Evolutionary conservation across 208 protist species (phyloP), one percentile per base, ranked within the genome.

Genomic region (Trypanosoma vivax): DNA sequence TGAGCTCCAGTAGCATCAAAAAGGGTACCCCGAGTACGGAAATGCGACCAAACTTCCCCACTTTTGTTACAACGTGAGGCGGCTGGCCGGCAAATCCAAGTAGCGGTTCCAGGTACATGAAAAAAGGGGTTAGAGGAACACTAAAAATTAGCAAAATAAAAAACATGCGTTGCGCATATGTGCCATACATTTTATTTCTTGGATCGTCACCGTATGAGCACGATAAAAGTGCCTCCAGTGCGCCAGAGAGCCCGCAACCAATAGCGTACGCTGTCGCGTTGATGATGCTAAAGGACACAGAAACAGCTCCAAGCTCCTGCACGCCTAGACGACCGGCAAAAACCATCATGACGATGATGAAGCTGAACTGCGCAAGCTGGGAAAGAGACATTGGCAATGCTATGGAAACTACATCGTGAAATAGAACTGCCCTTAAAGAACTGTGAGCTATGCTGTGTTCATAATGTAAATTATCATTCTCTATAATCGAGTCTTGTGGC

Each of bases 261-360:
- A 92, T 84, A 14, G 85, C 85, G 48, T 88, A 90, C 23, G 81
- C 85, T 31, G 85, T 90, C 13, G 85, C 85, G 42, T 92, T 92
- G 23, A 92, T 63, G 41, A 92, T 63, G 2, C 81, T 79, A n/a
- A 88, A 27, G 2, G 85, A 78, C 28, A 92, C 64, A 7, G 85
- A 83, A 2, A 74, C 76, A 30, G 76, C 79, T 49, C 81, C 85
- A 47, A 92, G 67, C 28, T 77, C 76, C 52, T 79, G 67, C 13
- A 79, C 62, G 23, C 78, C 78, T 29, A 92, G 45, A 52, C 41
- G 58, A 11, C 48, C 58, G 3, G 40, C 58, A 39, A 42, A 56
- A 28, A 51, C 35, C 21, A 65, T 39, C 58, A 55, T 65, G 9
- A 65, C 47, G 5, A 57, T 31, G 13, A 45, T 19, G 38, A 56